Evolutionary conservation across 352 stramenopile genomes (phyloP), one percentile per base, ranked within the genome.

Genomic region (Poterioochromonas sp.): DNA sequence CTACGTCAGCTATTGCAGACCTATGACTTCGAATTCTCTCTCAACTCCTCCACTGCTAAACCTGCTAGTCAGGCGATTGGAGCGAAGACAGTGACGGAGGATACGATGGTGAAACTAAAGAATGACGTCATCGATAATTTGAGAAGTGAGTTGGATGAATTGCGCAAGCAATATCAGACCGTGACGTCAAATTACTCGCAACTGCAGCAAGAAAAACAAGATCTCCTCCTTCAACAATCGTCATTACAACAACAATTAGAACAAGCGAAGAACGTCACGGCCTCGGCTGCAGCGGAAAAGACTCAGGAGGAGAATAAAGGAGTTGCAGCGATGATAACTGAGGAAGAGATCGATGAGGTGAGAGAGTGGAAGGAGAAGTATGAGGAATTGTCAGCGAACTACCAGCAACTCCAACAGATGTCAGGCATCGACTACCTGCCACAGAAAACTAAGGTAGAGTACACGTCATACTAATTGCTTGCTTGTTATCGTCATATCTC

Each of bases 11-110:
- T 18, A 26, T 32, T 12, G 64, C 2, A 54, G 37, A 62, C 32
- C 77, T 68, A 51, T 71, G 49, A 83, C 58, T 40, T 73, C 47
- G 34, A 58, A 58, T 53, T 41, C 49, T 12, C 74, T 74, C 44
- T 49, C 40, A n/a, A n/a, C n/a, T n/a, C n/a, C n/a, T n/a, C n/a
- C n/a, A n/a, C n/a, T n/a, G 65, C 12, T 5, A 71, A 71, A 71
- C 62, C 62, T 8, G n/a, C n/a, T n/a, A n/a, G n/a, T n/a, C 5
- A 71, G 32, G 62, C 32, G 11, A 8, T 15, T 41, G 29, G 2
- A 32, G 26, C 29, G 8, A 8, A 32, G 29, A 34, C 51, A 34
- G 29, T 62, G 51, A 62, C 12, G 29, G 51, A 62, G 5, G 26
- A 62, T 32, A 71, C 32, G 62, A 41, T 71, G 47, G 15, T 58